A percentile compares a stretch with the other conserved stretches of the same genome.
phyloP scores from a whole-genome alignment of 2,329 filamentous ascomycete species.

The Dactylellina leptospora region DNA sequence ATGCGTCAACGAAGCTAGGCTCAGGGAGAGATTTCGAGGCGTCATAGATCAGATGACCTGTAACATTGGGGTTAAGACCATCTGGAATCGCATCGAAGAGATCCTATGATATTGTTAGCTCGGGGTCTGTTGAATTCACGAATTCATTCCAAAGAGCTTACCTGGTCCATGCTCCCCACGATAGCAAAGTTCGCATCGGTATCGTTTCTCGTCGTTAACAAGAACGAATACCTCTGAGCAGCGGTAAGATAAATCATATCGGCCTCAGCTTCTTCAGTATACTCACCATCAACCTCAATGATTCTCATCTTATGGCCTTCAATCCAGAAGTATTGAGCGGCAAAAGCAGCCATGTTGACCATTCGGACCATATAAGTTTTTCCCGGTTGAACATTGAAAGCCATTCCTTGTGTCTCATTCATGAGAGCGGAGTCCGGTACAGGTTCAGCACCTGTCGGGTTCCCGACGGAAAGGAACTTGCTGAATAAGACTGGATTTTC shows the following conservation, averaged over 20 bases:
- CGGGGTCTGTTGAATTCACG: neutral
- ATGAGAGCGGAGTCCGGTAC: slow-evolving; percentile 74
- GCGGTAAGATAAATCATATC: slow-evolving; percentile 72
- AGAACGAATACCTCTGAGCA: slow-evolving; percentile 70
- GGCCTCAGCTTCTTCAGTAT: slow-evolving; percentile 69
- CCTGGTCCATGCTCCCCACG: slow-evolving; percentile 74
- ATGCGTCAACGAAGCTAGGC: slow-evolving; percentile 68
- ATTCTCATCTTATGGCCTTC: slow-evolving; percentile 74
- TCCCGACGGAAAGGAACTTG: slow-evolving; percentile 63
- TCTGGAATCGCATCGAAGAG: slow-evolving; percentile 75
- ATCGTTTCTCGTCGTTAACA: slow-evolving; percentile 70
- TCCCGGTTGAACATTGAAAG: slow-evolving; percentile 69
- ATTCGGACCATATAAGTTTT: slow-evolving; percentile 78
- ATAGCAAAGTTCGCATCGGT: slow-evolving; percentile 73
- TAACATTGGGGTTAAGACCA: slow-evolving; percentile 73
- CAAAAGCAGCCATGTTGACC: slow-evolving; percentile 77
- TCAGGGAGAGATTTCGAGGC: slow-evolving; percentile 62
- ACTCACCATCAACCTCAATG: slow-evolving; percentile 77
- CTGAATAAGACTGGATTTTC: slow-evolving; percentile 65
- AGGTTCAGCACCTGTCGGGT: slow-evolving; percentile 68
- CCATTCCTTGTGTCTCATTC: slow-evolving; percentile 73
- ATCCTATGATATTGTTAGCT: slow-evolving; percentile 60
- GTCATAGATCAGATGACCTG: slow-evolving; percentile 72
- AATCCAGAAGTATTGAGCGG: slow-evolving; percentile 70
- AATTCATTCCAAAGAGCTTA: slow-evolving; percentile 58